Percentiles rank a stretch among this genome's conserved stretches.
Conservation (phyloP, 108 stramenopile species). For the Mediolabrus comicus region DNA sequence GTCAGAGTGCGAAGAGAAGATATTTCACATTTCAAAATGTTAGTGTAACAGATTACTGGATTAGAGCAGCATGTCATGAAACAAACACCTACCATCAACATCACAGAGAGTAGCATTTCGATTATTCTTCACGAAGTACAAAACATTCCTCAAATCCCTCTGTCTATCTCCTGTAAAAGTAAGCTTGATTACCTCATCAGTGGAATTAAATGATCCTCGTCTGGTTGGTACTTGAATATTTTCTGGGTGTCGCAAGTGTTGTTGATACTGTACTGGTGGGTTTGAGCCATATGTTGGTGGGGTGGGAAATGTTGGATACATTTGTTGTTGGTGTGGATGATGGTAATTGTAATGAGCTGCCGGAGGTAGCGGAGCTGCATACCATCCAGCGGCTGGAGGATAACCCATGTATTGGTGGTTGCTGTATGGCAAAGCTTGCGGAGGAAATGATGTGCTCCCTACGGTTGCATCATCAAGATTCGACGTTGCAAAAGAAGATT, state of each 20-base stretch:
- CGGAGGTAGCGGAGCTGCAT: not conserved
- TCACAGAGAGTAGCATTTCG: conserved; percentile 16
- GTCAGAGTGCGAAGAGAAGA: not conserved
- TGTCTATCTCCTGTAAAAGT: not conserved
- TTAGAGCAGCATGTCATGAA: not conserved
- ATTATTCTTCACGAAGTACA: conserved; percentile 15
- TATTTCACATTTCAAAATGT: not conserved
- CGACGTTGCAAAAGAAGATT: not conserved
- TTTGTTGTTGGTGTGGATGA: not conserved
- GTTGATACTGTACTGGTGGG: not conserved
- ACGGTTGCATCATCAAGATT: not conserved
- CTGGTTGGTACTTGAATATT: not conserved
- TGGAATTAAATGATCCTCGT: not conserved
- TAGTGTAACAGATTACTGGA: not conserved
- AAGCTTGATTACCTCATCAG: not conserved
- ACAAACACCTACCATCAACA: conserved; percentile 24
- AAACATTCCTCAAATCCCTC: conserved; percentile 1
- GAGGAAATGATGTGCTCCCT: not conserved
- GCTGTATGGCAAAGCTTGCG: not conserved
- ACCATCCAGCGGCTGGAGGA: not conserved
- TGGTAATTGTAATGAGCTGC: not conserved
- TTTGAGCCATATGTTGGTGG: not conserved
- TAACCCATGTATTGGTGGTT: not conserved
- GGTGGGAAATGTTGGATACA: not conserved
- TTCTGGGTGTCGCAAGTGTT: not conserved